Evolutionary conservation across 345 rosid genomes (phyloP).

Genomic region (Syzygium oleosum): DNA sequence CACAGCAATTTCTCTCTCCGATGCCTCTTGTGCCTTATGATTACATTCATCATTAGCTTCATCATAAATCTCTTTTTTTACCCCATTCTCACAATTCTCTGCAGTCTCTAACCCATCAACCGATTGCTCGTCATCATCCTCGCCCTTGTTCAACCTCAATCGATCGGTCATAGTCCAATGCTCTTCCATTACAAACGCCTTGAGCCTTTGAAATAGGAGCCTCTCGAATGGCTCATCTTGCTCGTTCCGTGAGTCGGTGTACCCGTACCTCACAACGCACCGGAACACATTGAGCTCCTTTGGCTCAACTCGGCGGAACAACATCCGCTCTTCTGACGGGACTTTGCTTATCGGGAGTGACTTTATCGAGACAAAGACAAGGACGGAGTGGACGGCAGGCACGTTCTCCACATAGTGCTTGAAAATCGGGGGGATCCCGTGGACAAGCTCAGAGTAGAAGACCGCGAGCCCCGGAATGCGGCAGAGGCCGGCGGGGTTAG

Average conservation of each 20-base stretch:
- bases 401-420: conserved; percentile 9
- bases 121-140: neutral
- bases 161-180: neutral
- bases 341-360: conserved; percentile 14
- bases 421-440: conserved; percentile 19
- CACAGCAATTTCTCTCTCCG: conserved; percentile 10
- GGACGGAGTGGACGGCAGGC: conserved; percentile 16
- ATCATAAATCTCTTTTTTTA: neutral
- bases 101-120: neutral
- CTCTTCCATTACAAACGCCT: conserved; percentile 24
- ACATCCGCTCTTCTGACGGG: conserved; percentile 7
- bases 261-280: conserved; percentile 25
- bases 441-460: conserved; percentile 23
- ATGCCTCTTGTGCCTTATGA: neutral
- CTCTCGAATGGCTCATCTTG: conserved; percentile 11
- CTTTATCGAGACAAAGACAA: conserved; percentile 21
- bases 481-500: neutral
- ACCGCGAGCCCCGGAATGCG: conserved; percentile 15
- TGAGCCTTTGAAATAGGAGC: conserved; percentile 13
- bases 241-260: conserved; percentile 10
- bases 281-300: conserved; percentile 8
- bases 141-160: neutral
- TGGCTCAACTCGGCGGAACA: conserved; percentile 12
- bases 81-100: neutral
- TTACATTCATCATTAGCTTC: neutral